Conservation (phyloP, 352 stramenopile genomes). For the Detonula confervacea region DNA sequence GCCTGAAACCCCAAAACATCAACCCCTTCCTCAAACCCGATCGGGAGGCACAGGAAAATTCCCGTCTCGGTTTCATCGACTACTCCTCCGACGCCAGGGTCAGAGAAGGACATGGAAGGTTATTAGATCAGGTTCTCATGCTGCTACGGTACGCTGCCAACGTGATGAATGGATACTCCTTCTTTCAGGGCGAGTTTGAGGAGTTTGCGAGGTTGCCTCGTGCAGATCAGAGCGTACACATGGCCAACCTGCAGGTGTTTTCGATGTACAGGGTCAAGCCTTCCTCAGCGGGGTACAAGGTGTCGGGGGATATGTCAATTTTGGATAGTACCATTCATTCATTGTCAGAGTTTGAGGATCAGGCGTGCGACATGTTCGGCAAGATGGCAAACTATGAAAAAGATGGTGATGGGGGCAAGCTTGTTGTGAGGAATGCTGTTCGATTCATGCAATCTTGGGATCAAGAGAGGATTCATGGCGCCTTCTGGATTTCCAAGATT, state of each 20-base stretch:
- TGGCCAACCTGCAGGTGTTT: slow-evolving; percentile 16
- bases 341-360: slow-evolving; percentile 1
- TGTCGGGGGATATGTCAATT: slow-evolving; percentile 1
- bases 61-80: slow-evolving; percentile 29
- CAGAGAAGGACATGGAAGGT: slow-evolving; percentile 25
- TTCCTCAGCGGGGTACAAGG: slow-evolving; percentile 4
- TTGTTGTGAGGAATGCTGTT: slow-evolving; percentile 18
- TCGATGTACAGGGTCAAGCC: slow-evolving; percentile 24
- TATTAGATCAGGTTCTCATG: slow-evolving; percentile 37
- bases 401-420: slow-evolving; percentile 16
- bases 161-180: slow-evolving; percentile 9
- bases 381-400: slow-evolving; percentile 28
- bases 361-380: neutral
- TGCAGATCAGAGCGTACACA: neutral
- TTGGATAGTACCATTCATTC: slow-evolving; percentile 22
- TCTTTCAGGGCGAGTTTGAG: slow-evolving; percentile 16
- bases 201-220: slow-evolving; percentile 13
- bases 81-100: slow-evolving; percentile 27
- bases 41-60: slow-evolving; percentile 16
- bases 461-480: slow-evolving; percentile 24
- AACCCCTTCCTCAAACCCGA: slow-evolving; percentile 33
- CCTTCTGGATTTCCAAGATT: slow-evolving; percentile 31
- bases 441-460: slow-evolving; percentile 30
- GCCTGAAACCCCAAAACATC: slow-evolving; percentile 28
- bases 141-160: slow-evolving; percentile 21